phyloP scores from a whole-genome alignment of 2,329 filamentous ascomycete genomes.

The Cladophialophora exuberans region DNA sequence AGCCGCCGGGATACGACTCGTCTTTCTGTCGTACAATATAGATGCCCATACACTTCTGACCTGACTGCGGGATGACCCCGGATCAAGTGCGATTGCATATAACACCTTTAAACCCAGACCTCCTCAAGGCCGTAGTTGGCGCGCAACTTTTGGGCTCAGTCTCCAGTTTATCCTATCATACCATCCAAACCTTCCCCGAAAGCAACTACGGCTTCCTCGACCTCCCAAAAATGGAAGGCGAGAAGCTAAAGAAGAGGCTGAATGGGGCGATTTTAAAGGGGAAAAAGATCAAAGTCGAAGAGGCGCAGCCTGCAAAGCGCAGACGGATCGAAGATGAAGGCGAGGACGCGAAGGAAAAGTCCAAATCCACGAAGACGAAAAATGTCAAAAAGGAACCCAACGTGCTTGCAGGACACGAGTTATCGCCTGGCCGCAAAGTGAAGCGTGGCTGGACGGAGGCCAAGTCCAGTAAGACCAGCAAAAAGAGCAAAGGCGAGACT shows the following conservation, averaged over 20 bases:
- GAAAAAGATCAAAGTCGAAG: constrained; percentile 80
- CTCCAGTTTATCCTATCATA: constrained; percentile 85
- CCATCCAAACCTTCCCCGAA: constrained; percentile 84
- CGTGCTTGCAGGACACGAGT: constrained; percentile 64
- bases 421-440: constrained; percentile 75
- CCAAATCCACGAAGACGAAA: constrained; percentile 31
- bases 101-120: constrained; percentile 74
- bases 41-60: constrained; percentile 6
- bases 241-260: constrained; percentile 89
- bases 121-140: constrained; percentile 73
- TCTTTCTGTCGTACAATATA: background rate
- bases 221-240: constrained; percentile 76
- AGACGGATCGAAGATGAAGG: constrained; percentile 43
- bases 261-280: constrained; percentile 86
- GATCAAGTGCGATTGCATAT: constrained; percentile 73
- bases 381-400: constrained; percentile 54
- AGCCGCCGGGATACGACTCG: background rate
- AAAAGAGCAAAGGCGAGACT: constrained; percentile 51
- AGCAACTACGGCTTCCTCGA: constrained; percentile 89
- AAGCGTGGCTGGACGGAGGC: constrained; percentile 88
- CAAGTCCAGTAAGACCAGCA: constrained; percentile 50
- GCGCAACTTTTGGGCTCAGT: constrained; percentile 67
- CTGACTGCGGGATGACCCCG: constrained; percentile 38
- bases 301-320: constrained; percentile 69
- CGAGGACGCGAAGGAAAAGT: constrained; percentile 38